These are phyloP conservation scores for Epichloe gansuensis DNA, from an alignment of 2,329 filamentous ascomycete genomes.

Conservation along the genomic window DNA sequence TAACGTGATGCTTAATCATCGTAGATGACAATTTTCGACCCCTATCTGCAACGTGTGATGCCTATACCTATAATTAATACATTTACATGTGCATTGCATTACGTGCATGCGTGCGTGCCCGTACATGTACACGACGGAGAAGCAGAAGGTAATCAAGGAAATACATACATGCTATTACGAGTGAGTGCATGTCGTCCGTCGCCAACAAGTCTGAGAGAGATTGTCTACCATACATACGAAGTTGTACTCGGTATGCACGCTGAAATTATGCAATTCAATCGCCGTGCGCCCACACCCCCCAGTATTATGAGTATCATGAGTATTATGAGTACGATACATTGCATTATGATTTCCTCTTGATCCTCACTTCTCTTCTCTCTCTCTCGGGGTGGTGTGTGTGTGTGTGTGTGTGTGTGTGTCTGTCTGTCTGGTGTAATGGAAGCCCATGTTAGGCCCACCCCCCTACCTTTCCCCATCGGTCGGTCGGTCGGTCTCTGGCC, in stretches of 20 bases:
- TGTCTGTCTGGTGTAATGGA: too few species aligned
- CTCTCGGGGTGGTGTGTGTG: too few species aligned
- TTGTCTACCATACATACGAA: neutral
- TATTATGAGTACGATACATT: too few species aligned
- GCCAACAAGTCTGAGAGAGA: neutral
- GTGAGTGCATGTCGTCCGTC: neutral
- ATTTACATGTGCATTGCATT: neutral
- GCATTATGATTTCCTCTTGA: neutral
- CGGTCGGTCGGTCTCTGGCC: neutral
- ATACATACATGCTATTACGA: too few species aligned
- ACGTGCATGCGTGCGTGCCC: neutral
- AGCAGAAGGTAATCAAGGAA: neutral
- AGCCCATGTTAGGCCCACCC: too few species aligned
- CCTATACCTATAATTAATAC: too few species aligned
- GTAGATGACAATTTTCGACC: too few species aligned
- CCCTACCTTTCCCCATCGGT: too few species aligned
- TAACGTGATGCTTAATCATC: neutral
- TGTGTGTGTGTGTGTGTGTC: too few species aligned
- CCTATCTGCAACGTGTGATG: too few species aligned
- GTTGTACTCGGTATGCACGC: too few species aligned
- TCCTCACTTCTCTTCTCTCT: neutral
- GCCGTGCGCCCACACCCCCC: neutral
- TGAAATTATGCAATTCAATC: neutral
- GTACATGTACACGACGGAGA: neutral
- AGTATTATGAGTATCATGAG: too few species aligned